A percentile compares a stretch with the other conserved stretches of the same genome.
phyloP scores from a whole-genome alignment of 129 eudicot genomes.

The Arctium minus region DNA sequence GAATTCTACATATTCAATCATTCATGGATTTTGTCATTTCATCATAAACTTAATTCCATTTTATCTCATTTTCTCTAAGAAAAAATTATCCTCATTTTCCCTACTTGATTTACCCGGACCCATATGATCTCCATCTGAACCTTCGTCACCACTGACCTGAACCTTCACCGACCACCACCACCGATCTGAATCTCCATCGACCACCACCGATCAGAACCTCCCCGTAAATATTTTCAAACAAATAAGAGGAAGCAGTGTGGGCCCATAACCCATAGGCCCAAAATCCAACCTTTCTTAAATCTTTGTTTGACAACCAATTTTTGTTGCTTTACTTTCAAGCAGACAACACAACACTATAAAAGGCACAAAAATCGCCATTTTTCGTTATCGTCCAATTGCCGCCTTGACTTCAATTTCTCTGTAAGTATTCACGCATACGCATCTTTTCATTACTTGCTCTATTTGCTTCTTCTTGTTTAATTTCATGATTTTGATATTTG shows the following conservation, averaged over 20 bases:
- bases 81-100: no score
- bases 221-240: background rate
- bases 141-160: no score
- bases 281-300: background rate
- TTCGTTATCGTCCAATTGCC: background rate
- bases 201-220: no score
- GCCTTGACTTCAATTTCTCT: background rate
- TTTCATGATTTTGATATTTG: background rate
- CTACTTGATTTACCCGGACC: no score
- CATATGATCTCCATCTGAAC: no score
- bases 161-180: no score
- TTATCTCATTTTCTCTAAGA: no score
- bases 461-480: background rate
- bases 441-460: background rate
- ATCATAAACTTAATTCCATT: no score
- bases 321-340: background rate
- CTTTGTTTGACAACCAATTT: background rate
- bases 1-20: no score
- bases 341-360: background rate
- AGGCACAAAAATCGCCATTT: background rate
- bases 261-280: background rate
- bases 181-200: no score
- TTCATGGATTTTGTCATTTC: no score
- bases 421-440: background rate
- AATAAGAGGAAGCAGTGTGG: background rate